Evolutionary conservation across 805 yeast genomes (phyloP).

Genomic region (Wickerhamiella vanderwaltii): DNA sequence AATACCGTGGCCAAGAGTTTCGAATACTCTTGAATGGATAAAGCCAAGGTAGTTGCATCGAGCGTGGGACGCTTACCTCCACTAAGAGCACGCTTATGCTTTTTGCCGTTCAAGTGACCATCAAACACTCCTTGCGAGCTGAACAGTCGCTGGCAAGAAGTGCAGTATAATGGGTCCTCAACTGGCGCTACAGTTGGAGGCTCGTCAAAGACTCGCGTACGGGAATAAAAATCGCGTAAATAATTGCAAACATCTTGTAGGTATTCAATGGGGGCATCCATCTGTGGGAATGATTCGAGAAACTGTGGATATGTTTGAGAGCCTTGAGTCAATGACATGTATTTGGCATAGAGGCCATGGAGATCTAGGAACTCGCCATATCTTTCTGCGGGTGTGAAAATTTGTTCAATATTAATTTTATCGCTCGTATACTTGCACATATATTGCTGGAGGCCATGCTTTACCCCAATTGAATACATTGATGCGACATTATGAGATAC

Average conservation of each 20-base stretch:
- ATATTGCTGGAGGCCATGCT: slow-evolving; percentile 25
- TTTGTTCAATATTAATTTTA: slow-evolving; percentile 35
- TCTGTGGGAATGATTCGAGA: slow-evolving; percentile 35
- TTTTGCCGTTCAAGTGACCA: slow-evolving; percentile 62
- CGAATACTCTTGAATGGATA: slow-evolving; percentile 14
- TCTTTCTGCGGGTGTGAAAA: slow-evolving; percentile 41
- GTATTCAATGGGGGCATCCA: slow-evolving; percentile 31
- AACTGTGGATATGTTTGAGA: slow-evolving; percentile 37
- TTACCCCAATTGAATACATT: not conserved
- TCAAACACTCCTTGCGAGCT: slow-evolving; percentile 51
- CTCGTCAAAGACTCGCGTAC: slow-evolving; percentile 17
- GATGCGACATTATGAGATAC: not conserved
- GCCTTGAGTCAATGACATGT: not conserved
- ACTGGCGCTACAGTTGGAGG: slow-evolving; percentile 3
- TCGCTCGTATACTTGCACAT: slow-evolving; percentile 41
- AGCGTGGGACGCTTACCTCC: slow-evolving; percentile 1
- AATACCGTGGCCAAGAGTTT: slow-evolving; percentile 32
- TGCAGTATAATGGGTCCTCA: slow-evolving; percentile 37
- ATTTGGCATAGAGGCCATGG: slow-evolving; percentile 25
- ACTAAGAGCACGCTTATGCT: slow-evolving; percentile 45
- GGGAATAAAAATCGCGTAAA: slow-evolving; percentile 34
- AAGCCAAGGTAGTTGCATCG: not conserved
- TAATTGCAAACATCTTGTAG: slow-evolving; percentile 38
- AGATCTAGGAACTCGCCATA: slow-evolving; percentile 46
- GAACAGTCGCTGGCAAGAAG: slow-evolving; percentile 50